Evolutionary conservation across 1,284 basidiomycete species (phyloP).

Genomic region (Ustilago loliicola): DNA sequence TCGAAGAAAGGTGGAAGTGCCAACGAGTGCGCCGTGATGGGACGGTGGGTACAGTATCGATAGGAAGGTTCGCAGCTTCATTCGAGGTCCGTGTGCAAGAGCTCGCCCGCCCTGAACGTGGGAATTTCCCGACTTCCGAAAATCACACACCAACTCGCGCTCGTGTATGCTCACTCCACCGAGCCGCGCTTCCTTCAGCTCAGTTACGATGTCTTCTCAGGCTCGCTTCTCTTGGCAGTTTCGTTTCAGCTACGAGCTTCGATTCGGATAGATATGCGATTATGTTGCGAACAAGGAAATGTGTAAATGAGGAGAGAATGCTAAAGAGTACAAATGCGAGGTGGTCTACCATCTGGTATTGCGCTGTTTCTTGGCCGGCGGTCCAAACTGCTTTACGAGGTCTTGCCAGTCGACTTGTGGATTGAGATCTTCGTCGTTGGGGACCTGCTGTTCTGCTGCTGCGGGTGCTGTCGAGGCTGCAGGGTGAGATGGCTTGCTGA

Average conservation of each 20-base stretch:
- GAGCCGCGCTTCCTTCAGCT: neutral
- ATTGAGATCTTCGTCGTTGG: constrained; percentile 23
- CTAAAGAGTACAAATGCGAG: neutral
- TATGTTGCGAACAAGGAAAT: neutral
- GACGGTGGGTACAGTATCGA: constrained; percentile 1
- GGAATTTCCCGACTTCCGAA: constrained; percentile 20
- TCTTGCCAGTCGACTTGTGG: constrained; percentile 37
- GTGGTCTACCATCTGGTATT: constrained; percentile 20
- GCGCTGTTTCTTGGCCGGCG: constrained; percentile 4
- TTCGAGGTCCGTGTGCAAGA: constrained; percentile 17
- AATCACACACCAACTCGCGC: neutral
- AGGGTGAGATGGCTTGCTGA: neutral
- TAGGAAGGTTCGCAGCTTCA: constrained; percentile 5
- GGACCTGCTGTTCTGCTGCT: neutral
- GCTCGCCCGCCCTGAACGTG: neutral
- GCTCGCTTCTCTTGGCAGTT: neutral
- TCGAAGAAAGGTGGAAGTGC: neutral
- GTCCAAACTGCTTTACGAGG: constrained; percentile 24
- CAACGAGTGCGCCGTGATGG: neutral
- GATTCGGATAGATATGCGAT: neutral
- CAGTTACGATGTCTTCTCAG: neutral
- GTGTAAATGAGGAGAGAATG: constrained; percentile 10
- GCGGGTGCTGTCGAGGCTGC: neutral
- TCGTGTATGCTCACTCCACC: neutral
- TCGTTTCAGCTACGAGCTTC: neutral